Base-by-base conservation (phyloP, 2,329 filamentous ascomycete genomes). In the Zasmidium citrigriseum region DNA sequence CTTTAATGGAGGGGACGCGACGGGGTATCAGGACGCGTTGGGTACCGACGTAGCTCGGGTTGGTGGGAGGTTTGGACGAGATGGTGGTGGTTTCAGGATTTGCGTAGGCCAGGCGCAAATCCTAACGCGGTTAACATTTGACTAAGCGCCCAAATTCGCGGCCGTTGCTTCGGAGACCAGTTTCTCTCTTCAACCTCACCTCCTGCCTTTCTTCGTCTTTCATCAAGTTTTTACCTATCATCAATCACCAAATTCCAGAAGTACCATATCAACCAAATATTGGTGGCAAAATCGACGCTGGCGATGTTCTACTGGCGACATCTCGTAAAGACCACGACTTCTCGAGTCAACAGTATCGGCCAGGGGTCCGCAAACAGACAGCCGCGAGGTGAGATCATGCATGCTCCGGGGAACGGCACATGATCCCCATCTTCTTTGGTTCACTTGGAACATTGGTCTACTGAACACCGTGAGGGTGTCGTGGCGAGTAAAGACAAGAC, bases 1-100 rank as follows among this genome's bases (percentile, higher is more conserved):
- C 34, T 54, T 47, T 59, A 52, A 59, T 54, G 47, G 21, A 18
- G 22, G n/a, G 44, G 22, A 46, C 55, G 59, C 59, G 27, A 55
- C 41, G 45, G 22, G n/a, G 21, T 18, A 52, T 57, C 54, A 57
- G 57, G 56, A 57, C 57, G 45, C 21, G 44, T 53, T 29, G 49
- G 55, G 53, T 29, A 25, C 46, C 44, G 22, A 7, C 24, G 53
- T 44, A 48, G 52, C 52, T 57, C 53, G 52, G 51, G 59, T 45
- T 54, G 55, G 59, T 48, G 45, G 55, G 54, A 27, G 54, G 46
- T 14, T 52, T 38, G 34, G 48, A 16, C n/a, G 48, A 16, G 48
- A 34, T 14, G 12, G 48, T 38, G 48, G 27, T 21, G 25, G 22
- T 49, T 49, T 23, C 47, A 49, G 7, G 7, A 34, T 7, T 41